Conservation (phyloP, 139 green algal species). For the Penium margaritaceum region DNA sequence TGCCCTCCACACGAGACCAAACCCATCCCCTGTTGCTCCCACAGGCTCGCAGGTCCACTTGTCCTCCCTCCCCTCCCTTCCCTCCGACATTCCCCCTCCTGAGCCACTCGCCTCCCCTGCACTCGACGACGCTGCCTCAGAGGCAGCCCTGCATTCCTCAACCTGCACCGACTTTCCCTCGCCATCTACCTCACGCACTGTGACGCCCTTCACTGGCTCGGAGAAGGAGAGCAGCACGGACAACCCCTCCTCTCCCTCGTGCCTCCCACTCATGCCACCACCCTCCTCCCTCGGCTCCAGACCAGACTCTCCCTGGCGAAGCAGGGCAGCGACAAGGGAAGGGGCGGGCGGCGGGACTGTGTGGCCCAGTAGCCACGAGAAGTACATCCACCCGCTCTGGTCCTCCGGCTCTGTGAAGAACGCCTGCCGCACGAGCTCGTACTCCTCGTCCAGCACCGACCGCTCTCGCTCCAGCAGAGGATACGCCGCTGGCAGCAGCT, state of each 20-base stretch:
- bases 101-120: background rate
- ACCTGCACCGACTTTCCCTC: slow-evolving; percentile 1
- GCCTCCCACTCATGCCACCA: background rate
- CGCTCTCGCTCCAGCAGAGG: background rate
- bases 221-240: background rate
- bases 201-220: background rate
- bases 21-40: too few relatives aligned
- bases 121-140: background rate
- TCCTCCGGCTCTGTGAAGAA: slow-evolving; percentile 88
- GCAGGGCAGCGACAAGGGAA: background rate
- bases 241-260: background rate
- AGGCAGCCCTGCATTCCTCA: background rate
- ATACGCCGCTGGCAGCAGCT: slow-evolving; percentile 2
- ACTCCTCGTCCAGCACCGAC: slow-evolving; percentile 61
- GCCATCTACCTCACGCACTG: too few relatives aligned
- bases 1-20: too few relatives aligned
- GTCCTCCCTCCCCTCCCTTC: background rate
- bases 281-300: background rate
- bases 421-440: slow-evolving; percentile 81
- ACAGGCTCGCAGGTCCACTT: background rate
- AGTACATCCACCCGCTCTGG: slow-evolving; percentile 90
- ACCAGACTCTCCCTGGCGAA: background rate
- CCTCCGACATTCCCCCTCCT: background rate
- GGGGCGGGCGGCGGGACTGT: background rate
- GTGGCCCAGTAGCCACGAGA: slow-evolving; percentile 67